A percentile compares a stretch with the other conserved stretches of the same genome.
phyloP scores from a whole-genome alignment of 345 rosid species.

The Barbarea vulgaris region DNA sequence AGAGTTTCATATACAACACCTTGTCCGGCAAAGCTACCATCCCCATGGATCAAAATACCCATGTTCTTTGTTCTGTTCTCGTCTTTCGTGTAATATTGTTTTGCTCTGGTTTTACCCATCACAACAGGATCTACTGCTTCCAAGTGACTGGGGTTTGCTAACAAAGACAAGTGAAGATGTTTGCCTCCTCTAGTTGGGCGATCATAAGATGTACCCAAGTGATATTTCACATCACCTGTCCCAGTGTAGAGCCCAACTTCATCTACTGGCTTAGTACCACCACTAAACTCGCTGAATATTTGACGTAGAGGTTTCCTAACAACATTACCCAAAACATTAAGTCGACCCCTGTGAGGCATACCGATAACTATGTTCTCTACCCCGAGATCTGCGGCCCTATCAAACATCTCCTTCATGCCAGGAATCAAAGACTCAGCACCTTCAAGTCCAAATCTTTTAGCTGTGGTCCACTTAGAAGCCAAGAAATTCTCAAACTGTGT shows the following conservation, averaged over 20 bases:
- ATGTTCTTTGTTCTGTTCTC: slow-evolving; percentile 65
- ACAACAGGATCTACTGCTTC: slow-evolving; percentile 92
- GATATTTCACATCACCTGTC: slow-evolving; percentile 86
- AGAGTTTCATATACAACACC: slow-evolving; percentile 88
- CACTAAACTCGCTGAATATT: slow-evolving; percentile 80
- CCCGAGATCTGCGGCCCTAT: slow-evolving; percentile 75
- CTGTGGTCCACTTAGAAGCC: slow-evolving; percentile 87
- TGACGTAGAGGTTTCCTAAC: slow-evolving; percentile 80
- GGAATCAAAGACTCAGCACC: slow-evolving; percentile 88
- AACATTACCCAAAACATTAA: slow-evolving; percentile 80
- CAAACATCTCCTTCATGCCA: slow-evolving; percentile 93
- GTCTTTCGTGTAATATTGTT: slow-evolving; percentile 77
- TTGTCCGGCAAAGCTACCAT: slow-evolving; percentile 92
- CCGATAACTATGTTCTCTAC: slow-evolving; percentile 86
- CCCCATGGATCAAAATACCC: slow-evolving; percentile 82
- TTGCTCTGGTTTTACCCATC: slow-evolving; percentile 81
- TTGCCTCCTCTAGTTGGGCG: slow-evolving; percentile 88
- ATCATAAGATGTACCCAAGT: slow-evolving; percentile 86
- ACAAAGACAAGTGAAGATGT: slow-evolving; percentile 80
- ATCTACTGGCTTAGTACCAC: slow-evolving; percentile 81
- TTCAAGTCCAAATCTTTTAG: slow-evolving; percentile 90
- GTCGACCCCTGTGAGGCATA: slow-evolving; percentile 79
- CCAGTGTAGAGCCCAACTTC: slow-evolving; percentile 81
- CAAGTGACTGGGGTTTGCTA: slow-evolving; percentile 89
- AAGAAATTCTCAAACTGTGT: slow-evolving; percentile 85